Percentiles rank a stretch among this genome's conserved stretches.
Evolutionary conservation across 2,329 filamentous ascomycete species (phyloP).

Genomic region (Fusarium sterilihyphosum): DNA sequence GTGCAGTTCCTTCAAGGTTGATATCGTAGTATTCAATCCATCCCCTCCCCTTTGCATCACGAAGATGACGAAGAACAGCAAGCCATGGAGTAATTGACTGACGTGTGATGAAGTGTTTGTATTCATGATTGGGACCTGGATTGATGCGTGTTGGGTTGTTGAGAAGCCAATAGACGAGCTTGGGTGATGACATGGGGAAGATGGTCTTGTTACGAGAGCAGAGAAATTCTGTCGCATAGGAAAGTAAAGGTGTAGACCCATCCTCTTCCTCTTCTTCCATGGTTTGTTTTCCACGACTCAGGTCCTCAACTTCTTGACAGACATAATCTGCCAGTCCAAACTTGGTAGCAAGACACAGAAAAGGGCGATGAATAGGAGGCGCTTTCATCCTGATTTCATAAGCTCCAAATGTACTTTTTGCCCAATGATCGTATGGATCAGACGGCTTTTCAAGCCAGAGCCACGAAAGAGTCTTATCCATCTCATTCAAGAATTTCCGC

Average conservation of each 20-base stretch:
- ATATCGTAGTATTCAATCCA: constrained; percentile 14
- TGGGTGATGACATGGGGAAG: not conserved
- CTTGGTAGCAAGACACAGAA: constrained; percentile 7
- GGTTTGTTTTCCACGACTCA: not conserved
- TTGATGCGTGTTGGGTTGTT: not conserved
- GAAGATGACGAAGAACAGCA: constrained; percentile 1
- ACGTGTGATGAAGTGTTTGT: constrained; percentile 8
- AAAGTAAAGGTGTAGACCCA: not conserved
- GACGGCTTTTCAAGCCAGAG: not conserved
- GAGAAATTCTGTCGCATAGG: constrained; percentile 12
- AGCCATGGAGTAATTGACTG: not conserved
- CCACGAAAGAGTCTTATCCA: constrained; percentile 9
- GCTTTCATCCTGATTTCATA: constrained; percentile 12
- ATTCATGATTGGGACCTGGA: not conserved
- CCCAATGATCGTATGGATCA: constrained; percentile 6
- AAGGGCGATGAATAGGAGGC: not conserved
- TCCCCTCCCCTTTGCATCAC: constrained; percentile 6
- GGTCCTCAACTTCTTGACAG: not conserved
- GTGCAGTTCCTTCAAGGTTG: not conserved
- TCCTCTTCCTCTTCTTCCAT: not conserved
- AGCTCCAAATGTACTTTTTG: constrained; percentile 9
- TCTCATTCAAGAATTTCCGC: not conserved
- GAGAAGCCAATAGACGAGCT: constrained; percentile 1
- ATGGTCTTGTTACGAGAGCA: constrained; percentile 16
- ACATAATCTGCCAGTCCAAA: not conserved